Evolutionary conservation across 345 rosid species (phyloP).

Genomic region (Eucalyptus erythrocorys): DNA sequence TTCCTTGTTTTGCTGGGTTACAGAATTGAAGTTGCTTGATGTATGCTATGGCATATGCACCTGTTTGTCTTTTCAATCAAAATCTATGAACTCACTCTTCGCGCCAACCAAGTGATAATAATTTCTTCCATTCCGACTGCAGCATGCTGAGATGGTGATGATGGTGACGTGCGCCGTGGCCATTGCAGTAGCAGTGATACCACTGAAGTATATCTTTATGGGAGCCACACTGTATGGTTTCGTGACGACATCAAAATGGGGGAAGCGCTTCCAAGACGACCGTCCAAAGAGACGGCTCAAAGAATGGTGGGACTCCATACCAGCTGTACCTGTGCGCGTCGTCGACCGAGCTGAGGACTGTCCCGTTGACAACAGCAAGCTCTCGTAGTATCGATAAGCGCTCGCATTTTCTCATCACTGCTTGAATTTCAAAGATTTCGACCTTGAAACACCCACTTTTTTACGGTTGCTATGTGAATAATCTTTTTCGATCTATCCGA

Average conservation of each 20-base stretch:
- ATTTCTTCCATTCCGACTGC: not conserved
- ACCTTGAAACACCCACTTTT: not conserved
- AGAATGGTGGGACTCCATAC: slow-evolving; percentile 97
- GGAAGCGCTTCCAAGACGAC: slow-evolving; percentile 26
- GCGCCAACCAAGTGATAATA: not conserved
- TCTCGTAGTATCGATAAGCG: not conserved
- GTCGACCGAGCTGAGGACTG: slow-evolving; percentile 7
- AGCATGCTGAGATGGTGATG: slow-evolving; percentile 67
- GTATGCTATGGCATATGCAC: not conserved
- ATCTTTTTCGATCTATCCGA: not conserved
- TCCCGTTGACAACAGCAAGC: not conserved
- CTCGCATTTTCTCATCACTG: not conserved
- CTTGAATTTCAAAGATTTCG: not conserved
- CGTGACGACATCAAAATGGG: slow-evolving; percentile 35
- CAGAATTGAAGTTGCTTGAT: not conserved
- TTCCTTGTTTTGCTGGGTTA: not conserved
- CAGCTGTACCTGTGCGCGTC: slow-evolving; percentile 48
- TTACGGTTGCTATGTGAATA: not conserved
- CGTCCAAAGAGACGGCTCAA: slow-evolving; percentile 47
- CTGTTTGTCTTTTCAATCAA: too few species aligned
- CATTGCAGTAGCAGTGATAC: slow-evolving; percentile 38
- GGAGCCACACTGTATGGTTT: slow-evolving; percentile 10
- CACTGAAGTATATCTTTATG: slow-evolving; percentile 44
- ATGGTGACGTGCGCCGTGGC: slow-evolving; percentile 25
- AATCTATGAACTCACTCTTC: not conserved